Evolutionary conservation across 2,329 filamentous ascomycete species (phyloP).

Genomic region (Pestalotiopsis sp.): DNA sequence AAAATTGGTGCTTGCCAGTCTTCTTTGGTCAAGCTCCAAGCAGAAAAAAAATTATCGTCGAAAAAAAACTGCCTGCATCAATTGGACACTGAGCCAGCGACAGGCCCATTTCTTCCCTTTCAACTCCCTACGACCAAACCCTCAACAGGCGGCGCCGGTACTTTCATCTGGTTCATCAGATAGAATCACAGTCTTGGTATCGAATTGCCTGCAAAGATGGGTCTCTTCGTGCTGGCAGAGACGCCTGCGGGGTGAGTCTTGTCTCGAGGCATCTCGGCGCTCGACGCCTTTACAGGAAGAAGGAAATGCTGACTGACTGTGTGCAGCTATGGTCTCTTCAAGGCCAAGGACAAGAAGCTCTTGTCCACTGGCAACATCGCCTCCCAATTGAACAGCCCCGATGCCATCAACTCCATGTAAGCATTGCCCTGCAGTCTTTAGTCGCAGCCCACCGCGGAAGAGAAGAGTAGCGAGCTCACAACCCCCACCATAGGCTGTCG

Average conservation of each 20-base stretch:
- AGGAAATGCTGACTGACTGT: slow-evolving; percentile 22
- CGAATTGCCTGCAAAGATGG: slow-evolving; percentile 59
- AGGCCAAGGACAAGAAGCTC: slow-evolving; percentile 98
- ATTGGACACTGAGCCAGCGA: not conserved
- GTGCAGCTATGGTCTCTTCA: slow-evolving; percentile 91
- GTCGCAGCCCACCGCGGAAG: slow-evolving; percentile 10
- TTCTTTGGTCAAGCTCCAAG: slow-evolving; percentile 2
- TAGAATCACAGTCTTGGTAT: not conserved
- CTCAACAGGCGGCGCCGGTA: not conserved
- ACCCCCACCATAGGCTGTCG: slow-evolving; percentile 67
- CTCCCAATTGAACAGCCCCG: slow-evolving; percentile 74
- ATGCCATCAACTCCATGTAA: slow-evolving; percentile 85
- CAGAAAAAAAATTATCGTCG: slow-evolving; percentile 10
- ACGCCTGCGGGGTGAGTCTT: slow-evolving; percentile 76
- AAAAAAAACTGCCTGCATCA: slow-evolving; percentile 5
- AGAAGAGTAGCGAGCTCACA: slow-evolving; percentile 7
- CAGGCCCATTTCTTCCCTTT: not conserved
- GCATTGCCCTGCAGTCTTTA: slow-evolving; percentile 36
- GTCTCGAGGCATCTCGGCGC: slow-evolving; percentile 11
- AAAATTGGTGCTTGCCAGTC: slow-evolving; percentile 2
- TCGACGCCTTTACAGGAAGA: not conserved
- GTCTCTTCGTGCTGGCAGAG: slow-evolving; percentile 90
- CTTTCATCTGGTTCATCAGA: not conserved
- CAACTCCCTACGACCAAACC: not conserved
- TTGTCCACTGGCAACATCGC: slow-evolving; percentile 83